Evolutionary conservation across 2,329 filamentous ascomycete genomes (phyloP).

Genomic region (Thielaviopsis populi): DNA sequence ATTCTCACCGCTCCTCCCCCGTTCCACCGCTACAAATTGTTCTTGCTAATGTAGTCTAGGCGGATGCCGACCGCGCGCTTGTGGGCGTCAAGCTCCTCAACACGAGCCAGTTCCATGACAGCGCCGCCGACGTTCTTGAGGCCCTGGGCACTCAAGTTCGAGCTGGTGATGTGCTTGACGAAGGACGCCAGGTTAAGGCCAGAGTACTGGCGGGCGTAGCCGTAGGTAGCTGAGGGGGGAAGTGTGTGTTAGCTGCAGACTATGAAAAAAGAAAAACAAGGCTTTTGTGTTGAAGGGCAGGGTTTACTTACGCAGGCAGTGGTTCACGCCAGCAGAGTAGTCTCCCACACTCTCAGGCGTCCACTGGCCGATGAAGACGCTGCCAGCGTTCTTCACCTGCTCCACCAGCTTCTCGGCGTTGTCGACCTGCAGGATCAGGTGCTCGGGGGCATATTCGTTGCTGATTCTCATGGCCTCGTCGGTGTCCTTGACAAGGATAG

Average conservation of each 20-base stretch:
- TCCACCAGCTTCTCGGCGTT: constrained; percentile 61
- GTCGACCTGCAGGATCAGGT: constrained; percentile 79
- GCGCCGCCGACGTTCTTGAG: constrained; percentile 71
- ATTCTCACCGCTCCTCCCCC: neutral
- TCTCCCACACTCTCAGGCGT: constrained; percentile 96
- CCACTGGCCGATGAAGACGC: constrained; percentile 91
- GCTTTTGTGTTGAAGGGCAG: neutral
- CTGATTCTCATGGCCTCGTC: constrained; percentile 66
- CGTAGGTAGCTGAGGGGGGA: constrained; percentile 61
- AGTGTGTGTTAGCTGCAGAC: constrained; percentile 18
- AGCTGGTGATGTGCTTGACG: constrained; percentile 94
- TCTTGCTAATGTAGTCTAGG: constrained; percentile 37
- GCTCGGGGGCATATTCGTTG: constrained; percentile 92
- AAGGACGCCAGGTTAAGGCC: constrained; percentile 94
- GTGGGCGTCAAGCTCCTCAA: constrained; percentile 91
- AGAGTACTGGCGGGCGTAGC: constrained; percentile 96
- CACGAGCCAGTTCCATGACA: constrained; percentile 88
- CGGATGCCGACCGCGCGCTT: constrained; percentile 76
- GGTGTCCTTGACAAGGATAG: constrained; percentile 56
- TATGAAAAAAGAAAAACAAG: neutral
- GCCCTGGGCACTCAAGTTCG: constrained; percentile 73
- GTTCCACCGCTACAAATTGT: constrained; percentile 11
- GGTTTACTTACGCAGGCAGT: constrained; percentile 70
- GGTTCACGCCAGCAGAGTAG: constrained; percentile 95
- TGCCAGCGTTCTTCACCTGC: constrained; percentile 81